Evolutionary conservation across 2,329 filamentous ascomycete species (phyloP).

Genomic region (Penicillium janthinellum): DNA sequence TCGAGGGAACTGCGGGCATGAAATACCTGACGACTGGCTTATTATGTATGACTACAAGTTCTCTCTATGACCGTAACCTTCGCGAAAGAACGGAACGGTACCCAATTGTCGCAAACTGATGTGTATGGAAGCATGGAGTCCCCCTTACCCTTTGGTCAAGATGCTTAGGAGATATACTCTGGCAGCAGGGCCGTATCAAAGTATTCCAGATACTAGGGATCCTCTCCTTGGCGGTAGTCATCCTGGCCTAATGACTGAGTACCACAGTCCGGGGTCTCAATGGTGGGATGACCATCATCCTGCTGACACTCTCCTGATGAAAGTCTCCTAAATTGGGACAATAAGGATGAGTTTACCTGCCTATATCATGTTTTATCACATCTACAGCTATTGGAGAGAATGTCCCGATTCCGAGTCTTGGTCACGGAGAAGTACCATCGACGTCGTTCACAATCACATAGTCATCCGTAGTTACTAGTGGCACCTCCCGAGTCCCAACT

Average conservation of each 20-base stretch:
- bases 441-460: not conserved
- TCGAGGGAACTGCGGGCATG: conserved; percentile 14
- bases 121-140: not conserved
- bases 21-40: conserved; percentile 4
- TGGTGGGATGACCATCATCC: not conserved
- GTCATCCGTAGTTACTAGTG: not conserved
- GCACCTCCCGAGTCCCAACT: not conserved
- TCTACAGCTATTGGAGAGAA: not conserved
- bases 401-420: not conserved
- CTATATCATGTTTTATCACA: no score
- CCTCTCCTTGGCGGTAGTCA: not conserved
- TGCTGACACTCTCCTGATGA: not conserved
- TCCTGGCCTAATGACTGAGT: conserved; percentile 9
- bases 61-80: no score
- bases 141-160: not conserved
- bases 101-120: not conserved
- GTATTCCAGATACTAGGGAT: no score
- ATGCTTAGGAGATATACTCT: not conserved
- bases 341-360: no score
- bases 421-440: not conserved
- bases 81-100: no score
- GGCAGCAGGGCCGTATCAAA: not conserved
- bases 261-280: conserved; percentile 16
- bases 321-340: not conserved
- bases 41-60: no score